Percentiles rank a stretch among this genome's conserved stretches.
Evolutionary conservation across 2,329 filamentous ascomycete genomes (phyloP).

Genomic region (Incumbomyces delicatus): DNA sequence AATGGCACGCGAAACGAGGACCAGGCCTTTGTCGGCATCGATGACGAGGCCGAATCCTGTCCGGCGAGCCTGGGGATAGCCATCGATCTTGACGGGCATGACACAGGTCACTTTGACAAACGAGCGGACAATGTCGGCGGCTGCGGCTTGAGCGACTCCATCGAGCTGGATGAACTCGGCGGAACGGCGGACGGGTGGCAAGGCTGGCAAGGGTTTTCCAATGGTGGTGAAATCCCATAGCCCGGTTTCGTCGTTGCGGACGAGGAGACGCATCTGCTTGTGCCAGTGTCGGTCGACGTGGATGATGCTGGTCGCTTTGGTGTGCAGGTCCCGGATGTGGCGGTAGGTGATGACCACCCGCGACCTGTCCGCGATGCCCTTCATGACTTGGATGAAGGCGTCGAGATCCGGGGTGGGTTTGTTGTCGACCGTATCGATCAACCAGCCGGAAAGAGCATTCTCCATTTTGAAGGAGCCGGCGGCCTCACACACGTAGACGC

Average conservation of each 20-base stretch:
- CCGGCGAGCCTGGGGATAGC: constrained; percentile 90
- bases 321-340: constrained; percentile 89
- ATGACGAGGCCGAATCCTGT: constrained; percentile 96
- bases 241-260: constrained; percentile 80
- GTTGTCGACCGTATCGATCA: constrained; percentile 86
- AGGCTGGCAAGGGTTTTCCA: constrained; percentile 66
- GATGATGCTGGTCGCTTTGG: constrained; percentile 82
- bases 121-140: constrained; percentile 86
- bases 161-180: constrained; percentile 89
- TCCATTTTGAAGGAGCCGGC: constrained; percentile 93
- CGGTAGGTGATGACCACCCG: constrained; percentile 92
- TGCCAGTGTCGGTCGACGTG: constrained; percentile 94
- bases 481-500: constrained; percentile 90
- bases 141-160: constrained; percentile 75
- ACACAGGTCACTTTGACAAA: constrained; percentile 89
- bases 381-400: constrained; percentile 84
- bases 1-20: constrained; percentile 86
- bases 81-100: constrained; percentile 93
- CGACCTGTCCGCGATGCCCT: constrained; percentile 67
- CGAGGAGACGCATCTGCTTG: constrained; percentile 83
- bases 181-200: constrained; percentile 60
- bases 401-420: constrained; percentile 80
- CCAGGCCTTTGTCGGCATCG: constrained; percentile 88
- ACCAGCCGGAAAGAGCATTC: constrained; percentile 81
- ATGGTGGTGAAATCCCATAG: constrained; percentile 92